Evolutionary conservation across 768 basidiomycete genomes (phyloP).

Genomic region (Rhodotorula paludigena): DNA sequence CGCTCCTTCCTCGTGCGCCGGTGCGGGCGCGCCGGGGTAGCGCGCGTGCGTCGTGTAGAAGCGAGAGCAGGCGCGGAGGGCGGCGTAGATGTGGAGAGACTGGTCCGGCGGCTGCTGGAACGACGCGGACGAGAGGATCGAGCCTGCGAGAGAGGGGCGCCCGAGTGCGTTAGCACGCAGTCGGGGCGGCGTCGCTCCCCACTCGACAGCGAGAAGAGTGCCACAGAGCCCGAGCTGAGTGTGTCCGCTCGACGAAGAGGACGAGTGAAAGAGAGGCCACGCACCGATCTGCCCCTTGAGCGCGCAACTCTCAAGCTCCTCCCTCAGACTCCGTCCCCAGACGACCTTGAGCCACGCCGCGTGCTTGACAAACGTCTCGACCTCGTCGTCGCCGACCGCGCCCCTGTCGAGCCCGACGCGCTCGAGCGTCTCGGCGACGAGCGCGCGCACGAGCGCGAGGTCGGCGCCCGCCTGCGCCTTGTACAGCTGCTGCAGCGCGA

Average conservation of each 20-base stretch:
- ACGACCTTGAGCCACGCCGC: constrained; percentile 47
- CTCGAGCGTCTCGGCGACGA: constrained; percentile 41
- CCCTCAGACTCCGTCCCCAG: constrained; percentile 45
- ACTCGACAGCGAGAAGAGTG: too few species aligned
- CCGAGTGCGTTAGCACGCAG: too few species aligned
- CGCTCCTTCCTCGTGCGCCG: too few species aligned
- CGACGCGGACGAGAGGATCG: constrained; percentile 11
- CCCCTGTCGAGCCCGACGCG: not conserved
- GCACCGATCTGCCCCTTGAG: constrained; percentile 44
- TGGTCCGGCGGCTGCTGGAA: constrained; percentile 13
- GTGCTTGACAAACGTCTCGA: constrained; percentile 49
- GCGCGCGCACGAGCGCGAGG: constrained; percentile 38
- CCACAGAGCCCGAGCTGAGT: too few species aligned
- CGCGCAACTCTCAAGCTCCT: constrained; percentile 35
- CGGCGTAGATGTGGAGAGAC: constrained; percentile 46
- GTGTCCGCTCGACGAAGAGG: too few species aligned
- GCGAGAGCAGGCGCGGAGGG: constrained; percentile 44
- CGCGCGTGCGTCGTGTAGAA: constrained; percentile 43
- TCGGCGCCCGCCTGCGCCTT: constrained; percentile 59
- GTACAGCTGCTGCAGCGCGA: constrained; percentile 79
- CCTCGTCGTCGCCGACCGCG: constrained; percentile 45
- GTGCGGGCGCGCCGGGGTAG: constrained; percentile 44
- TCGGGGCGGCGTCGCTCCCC: too few species aligned
- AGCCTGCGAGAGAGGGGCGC: constrained; percentile 3
- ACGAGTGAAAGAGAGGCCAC: constrained; percentile 17